Evolutionary conservation across 495 filamentous ascomycete genomes (phyloP).

Genomic region (Penicillium paradoxum): DNA sequence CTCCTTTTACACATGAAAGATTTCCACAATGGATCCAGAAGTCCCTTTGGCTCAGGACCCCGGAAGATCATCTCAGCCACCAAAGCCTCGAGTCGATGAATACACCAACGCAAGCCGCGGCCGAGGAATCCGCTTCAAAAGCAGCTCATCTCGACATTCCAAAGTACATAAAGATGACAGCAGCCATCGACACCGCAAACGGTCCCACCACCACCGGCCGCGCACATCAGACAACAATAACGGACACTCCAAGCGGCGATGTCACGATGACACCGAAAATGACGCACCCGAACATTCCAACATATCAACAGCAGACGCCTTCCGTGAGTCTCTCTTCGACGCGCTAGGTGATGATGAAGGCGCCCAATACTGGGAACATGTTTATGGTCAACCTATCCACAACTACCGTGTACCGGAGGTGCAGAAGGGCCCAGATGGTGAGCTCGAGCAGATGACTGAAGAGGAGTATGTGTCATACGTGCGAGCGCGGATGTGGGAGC

Average conservation of each 20-base stretch:
- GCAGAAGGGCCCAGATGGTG: conserved; percentile 41
- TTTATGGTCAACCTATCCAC: conserved; percentile 91
- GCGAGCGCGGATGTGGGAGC: conserved; percentile 87
- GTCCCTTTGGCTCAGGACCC: not conserved
- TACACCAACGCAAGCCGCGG: not conserved
- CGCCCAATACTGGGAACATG: conserved; percentile 86
- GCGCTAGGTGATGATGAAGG: conserved; percentile 98
- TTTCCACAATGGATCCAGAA: not conserved
- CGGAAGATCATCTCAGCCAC: not conserved
- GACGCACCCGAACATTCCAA: conserved; percentile 1
- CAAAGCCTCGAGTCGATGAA: not conserved
- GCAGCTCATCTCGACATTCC: not conserved
- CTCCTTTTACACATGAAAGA: not conserved
- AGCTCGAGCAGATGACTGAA: conserved; percentile 82
- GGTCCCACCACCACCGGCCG: conserved; percentile 9
- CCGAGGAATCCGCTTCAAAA: not conserved
- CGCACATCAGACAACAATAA: conserved; percentile 5
- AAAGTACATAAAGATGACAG: not conserved
- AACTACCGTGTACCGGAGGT: conserved; percentile 46
- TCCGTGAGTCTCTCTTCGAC: conserved; percentile 95
- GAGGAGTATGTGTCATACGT: conserved; percentile 87
- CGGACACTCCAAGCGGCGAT: conserved; percentile 8
- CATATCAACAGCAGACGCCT: conserved; percentile 62
- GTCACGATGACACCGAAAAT: conserved; percentile 17
- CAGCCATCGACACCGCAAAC: conserved; percentile 22